These are phyloP conservation scores for Bigelowiella natans DNA, from an alignment of 78 protist species.

Conservation along the genomic window DNA sequence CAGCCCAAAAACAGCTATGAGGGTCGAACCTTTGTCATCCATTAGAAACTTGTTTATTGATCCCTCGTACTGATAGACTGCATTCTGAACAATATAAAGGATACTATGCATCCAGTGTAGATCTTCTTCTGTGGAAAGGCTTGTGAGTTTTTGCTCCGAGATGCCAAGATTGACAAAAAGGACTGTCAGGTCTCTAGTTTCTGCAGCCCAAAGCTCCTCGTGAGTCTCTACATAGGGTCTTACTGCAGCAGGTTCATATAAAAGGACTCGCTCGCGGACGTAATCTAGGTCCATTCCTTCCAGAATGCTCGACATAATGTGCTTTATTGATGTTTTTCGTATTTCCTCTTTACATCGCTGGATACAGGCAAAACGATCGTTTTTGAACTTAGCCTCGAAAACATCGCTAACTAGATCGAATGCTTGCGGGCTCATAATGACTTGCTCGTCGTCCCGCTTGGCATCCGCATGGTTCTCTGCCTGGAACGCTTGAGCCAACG, in stretches of 20 bases:
- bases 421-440: not conserved
- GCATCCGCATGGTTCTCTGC: not conserved
- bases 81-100: not conserved
- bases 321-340: not conserved
- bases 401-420: not conserved
- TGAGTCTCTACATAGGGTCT: not conserved
- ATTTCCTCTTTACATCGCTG: not conserved
- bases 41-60: conserved; percentile 20
- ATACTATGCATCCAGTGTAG: not conserved
- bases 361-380: not conserved
- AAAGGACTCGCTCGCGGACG: not conserved
- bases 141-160: not conserved
- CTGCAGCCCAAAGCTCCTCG: conserved; percentile 6
- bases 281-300: not conserved
- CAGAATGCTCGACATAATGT: not conserved
- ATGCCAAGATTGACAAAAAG: not conserved
- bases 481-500: not conserved
- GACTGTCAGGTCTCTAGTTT: not conserved
- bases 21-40: conserved; percentile 34
- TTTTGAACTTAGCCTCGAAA: not conserved
- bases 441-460: not conserved
- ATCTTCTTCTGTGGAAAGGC: not conserved
- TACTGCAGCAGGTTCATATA: not conserved
- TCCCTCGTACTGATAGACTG: conserved; percentile 21
- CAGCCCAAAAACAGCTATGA: conserved; percentile 16